Evolutionary conservation across 2,329 filamentous ascomycete species (phyloP).

Genomic region (Clonostachys sp.): DNA sequence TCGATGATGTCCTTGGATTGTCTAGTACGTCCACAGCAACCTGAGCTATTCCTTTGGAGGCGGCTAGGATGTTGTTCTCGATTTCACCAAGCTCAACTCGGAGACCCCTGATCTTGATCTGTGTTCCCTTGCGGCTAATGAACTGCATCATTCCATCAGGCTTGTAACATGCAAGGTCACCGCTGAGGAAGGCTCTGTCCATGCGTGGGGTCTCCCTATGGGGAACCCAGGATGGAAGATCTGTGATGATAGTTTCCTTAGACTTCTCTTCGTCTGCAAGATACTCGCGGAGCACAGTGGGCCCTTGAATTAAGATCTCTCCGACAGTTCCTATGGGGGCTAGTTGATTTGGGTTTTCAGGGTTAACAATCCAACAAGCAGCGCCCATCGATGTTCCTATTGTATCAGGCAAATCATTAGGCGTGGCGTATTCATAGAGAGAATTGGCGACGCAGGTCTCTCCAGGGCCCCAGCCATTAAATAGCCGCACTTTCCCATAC

Average conservation of each 20-base stretch:
- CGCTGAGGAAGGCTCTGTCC: neutral
- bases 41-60: neutral
- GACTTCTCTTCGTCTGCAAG: constrained; percentile 26
- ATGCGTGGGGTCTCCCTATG: neutral
- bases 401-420: neutral
- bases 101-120: constrained; percentile 2
- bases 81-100: constrained; percentile 1
- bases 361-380: constrained; percentile 5
- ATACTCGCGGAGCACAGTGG: constrained; percentile 40
- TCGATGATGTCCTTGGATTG: neutral
- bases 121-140: constrained; percentile 1
- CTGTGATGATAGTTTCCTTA: constrained; percentile 8
- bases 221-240: neutral
- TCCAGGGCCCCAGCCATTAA: constrained; percentile 11
- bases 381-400: constrained; percentile 6
- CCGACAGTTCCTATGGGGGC: constrained; percentile 6
- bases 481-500: constrained; percentile 1
- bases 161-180: constrained; percentile 1
- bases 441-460: constrained; percentile 4
- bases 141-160: constrained; percentile 1
- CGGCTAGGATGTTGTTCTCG: neutral
- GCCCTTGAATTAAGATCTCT: constrained; percentile 12
- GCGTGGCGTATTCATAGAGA: constrained; percentile 1
- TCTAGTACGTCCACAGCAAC: constrained; percentile 1
- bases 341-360: constrained; percentile 1